Evolutionary conservation across 1,284 basidiomycete species (phyloP).

Genomic region (Malassezia furfur): DNA sequence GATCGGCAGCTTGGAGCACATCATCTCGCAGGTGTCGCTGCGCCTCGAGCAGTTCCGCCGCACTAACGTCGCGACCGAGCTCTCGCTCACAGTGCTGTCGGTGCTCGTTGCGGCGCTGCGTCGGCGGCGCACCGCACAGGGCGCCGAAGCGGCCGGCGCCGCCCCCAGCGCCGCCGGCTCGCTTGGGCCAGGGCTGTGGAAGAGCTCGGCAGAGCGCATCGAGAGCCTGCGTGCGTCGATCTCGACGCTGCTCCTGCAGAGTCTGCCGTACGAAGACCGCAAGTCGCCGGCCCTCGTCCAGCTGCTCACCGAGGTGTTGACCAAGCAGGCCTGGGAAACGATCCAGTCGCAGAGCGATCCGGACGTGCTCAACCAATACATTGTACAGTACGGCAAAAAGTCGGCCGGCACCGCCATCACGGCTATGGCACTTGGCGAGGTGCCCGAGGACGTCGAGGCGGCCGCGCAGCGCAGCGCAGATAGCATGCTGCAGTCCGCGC

Average conservation of each 20-base stretch:
- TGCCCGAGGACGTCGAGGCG: not conserved
- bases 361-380: constrained; percentile 14
- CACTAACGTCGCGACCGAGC: constrained; percentile 14
- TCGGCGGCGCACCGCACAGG: not conserved
- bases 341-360: constrained; percentile 14
- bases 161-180: not conserved
- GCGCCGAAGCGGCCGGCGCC: not conserved
- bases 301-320: constrained; percentile 10
- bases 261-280: constrained; percentile 10
- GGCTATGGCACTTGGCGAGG: not conserved
- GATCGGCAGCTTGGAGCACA: constrained; percentile 5
- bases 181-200: constrained; percentile 9
- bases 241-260: constrained; percentile 6
- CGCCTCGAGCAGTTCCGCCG: constrained; percentile 12
- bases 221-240: constrained; percentile 11
- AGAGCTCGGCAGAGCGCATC: constrained; percentile 4
- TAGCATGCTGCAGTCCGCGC: not conserved
- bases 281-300: constrained; percentile 4
- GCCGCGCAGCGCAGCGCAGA: not conserved
- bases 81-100: constrained; percentile 12
- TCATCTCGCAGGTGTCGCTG: constrained; percentile 5
- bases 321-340: constrained; percentile 12
- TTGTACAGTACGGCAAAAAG: constrained; percentile 11
- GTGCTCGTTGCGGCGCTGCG: constrained; percentile 14
- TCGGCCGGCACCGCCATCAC: constrained; percentile 1